Evolutionary conservation across 768 basidiomycete species (phyloP).

Genomic region (Boletus coccyginus): DNA sequence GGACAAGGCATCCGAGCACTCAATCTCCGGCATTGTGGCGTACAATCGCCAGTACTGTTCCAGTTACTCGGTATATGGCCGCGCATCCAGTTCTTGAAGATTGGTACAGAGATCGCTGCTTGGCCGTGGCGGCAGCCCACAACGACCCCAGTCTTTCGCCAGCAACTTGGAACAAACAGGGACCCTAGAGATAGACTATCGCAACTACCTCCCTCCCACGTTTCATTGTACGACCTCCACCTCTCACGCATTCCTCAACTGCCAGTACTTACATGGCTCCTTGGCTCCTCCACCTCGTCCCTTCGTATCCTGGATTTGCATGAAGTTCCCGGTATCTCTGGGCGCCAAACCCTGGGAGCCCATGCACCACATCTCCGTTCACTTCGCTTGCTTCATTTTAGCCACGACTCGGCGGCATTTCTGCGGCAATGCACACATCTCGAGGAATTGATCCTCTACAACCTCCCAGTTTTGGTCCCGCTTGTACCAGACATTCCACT

Average conservation of each 20-base stretch:
- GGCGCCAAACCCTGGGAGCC: slow-evolving; percentile 23
- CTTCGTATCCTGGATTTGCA: slow-evolving; percentile 42
- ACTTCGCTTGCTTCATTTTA: slow-evolving; percentile 40
- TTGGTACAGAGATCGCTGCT: slow-evolving; percentile 38
- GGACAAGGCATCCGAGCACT: slow-evolving; percentile 33
- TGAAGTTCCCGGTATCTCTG: slow-evolving; percentile 30
- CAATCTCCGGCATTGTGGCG: slow-evolving; percentile 32
- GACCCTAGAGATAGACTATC: background rate
- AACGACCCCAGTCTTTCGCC: slow-evolving; percentile 11
- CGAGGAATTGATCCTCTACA: slow-evolving; percentile 39
- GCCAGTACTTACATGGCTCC: slow-evolving; percentile 37
- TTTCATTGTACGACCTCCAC: slow-evolving; percentile 40
- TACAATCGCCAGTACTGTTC: slow-evolving; percentile 44
- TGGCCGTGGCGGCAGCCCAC: slow-evolving; percentile 29
- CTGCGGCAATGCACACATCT: slow-evolving; percentile 37
- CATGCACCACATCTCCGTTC: slow-evolving; percentile 40
- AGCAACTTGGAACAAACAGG: background rate
- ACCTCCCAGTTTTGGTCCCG: slow-evolving; percentile 33
- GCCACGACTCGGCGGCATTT: slow-evolving; percentile 30
- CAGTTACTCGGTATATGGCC: slow-evolving; percentile 41
- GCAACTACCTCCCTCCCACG: slow-evolving; percentile 9
- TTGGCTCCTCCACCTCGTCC: slow-evolving; percentile 32
- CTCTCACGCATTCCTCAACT: slow-evolving; percentile 35
- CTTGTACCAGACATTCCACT: slow-evolving; percentile 33
- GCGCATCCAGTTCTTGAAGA: slow-evolving; percentile 35